Evolutionary conservation across 1,139 yeast species (phyloP), one percentile per base, ranked within the genome.

Genomic region (Candida glucosophila): DNA sequence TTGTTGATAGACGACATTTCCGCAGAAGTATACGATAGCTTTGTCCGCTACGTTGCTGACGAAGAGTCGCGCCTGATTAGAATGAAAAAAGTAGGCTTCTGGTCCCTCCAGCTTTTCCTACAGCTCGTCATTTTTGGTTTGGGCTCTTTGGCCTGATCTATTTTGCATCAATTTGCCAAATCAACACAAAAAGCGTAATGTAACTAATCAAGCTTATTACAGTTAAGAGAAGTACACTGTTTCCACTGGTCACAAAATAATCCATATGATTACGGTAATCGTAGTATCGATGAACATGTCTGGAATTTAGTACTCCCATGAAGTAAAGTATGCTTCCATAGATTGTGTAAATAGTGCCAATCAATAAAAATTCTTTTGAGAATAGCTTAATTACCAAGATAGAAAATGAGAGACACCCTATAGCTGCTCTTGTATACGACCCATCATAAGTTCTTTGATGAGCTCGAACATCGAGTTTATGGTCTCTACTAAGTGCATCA

Each of bases 1-100:
- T 63, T 80, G 30, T 60, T 90, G 33, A 85, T 90, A 95, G 93
- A 82, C 43, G 97, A 88, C 44, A 67, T 92, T 29, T 79, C 92
- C 19, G 78, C 78, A 22, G 94, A 83, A 40, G 93, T 88, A 3
- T 88, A 88, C 49, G 90, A 85, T 40, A 88, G 90, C 19, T 86
- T 90, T 52, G 95, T 77, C 3, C 72, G 77, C 27, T 88, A 86
- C 43, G 94, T 85, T 15, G 80, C 80, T 10, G 92, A 90, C 48
- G 96, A 90, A 38, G 82, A 83, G 40, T 75, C 77, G 15, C 59
- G 92, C 25, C 61, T 75, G 9, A 59, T 77, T 16, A 55, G 97
- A 30, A 64, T 88, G 66, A 72, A 72, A 39, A 80, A 86, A 45
- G 86, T 90, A 6, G 93, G 94, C 1, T 83, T 90, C 47, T 90